Conservation (phyloP, 345 rosid genomes). For the Turritis glabra region DNA sequence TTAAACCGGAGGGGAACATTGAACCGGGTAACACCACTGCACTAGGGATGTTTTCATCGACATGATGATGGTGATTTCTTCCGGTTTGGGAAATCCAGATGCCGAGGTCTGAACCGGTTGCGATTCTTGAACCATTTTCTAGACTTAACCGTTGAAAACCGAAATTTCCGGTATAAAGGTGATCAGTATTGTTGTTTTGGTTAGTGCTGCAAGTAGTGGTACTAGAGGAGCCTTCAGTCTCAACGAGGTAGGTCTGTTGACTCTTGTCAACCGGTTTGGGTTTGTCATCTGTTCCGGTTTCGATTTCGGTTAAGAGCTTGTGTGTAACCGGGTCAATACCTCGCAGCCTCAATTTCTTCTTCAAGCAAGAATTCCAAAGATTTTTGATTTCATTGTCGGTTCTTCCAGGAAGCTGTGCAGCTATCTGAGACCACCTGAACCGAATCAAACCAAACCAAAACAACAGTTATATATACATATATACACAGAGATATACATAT, state of each 20-base stretch:
- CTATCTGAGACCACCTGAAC: constrained; percentile 69
- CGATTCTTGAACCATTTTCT: constrained; percentile 33
- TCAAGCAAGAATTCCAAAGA: constrained; percentile 63
- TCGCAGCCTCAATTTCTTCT: constrained; percentile 57
- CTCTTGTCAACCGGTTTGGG: constrained; percentile 35
- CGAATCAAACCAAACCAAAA: constrained; percentile 4
- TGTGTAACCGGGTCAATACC: constrained; percentile 71
- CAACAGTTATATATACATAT: neutral
- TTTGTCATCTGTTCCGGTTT: constrained; percentile 52
- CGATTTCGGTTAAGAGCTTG: constrained; percentile 60
- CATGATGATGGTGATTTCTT: constrained; percentile 31
- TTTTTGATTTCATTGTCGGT: constrained; percentile 73
- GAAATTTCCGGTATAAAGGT: constrained; percentile 35
- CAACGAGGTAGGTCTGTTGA: constrained; percentile 40
- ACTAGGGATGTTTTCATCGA: constrained; percentile 41
- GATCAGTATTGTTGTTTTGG: constrained; percentile 37
- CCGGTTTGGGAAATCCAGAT: constrained; percentile 40
- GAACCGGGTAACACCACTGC: constrained; percentile 43
- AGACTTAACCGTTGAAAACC: constrained; percentile 37
- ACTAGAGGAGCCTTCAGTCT: constrained; percentile 47
- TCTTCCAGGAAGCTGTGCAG: constrained; percentile 70
- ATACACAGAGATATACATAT: neutral
- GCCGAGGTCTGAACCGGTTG: constrained; percentile 38
- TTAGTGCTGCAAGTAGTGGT: constrained; percentile 43
- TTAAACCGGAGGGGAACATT: constrained; percentile 39